A percentile compares a stretch with the other conserved stretches of the same genome.
Evolutionary conservation across 1,284 basidiomycete genomes (phyloP).

Genomic region (Gymnopus androsaceus): DNA sequence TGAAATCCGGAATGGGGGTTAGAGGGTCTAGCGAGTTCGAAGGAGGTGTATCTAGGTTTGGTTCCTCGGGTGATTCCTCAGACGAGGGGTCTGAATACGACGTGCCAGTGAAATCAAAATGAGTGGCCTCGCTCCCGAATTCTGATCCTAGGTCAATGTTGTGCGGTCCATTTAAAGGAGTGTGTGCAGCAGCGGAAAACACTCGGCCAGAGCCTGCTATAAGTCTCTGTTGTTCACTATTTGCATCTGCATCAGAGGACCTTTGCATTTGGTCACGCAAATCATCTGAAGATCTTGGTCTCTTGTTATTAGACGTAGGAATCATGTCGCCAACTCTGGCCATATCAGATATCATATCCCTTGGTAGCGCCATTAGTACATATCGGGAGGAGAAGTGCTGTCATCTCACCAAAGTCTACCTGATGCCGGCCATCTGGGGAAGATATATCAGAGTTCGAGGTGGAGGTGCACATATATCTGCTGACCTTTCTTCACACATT

Average conservation of each 20-base stretch:
- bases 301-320: slow-evolving; percentile 10
- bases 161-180: not conserved
- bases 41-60: not conserved
- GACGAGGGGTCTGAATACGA: not conserved
- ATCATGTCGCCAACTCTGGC: slow-evolving; percentile 21
- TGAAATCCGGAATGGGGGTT: not conserved
- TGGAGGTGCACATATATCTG: not conserved
- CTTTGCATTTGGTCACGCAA: not conserved
- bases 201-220: slow-evolving; percentile 10
- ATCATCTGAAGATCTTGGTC: slow-evolving; percentile 12
- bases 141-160: not conserved
- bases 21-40: not conserved
- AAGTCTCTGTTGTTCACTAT: not conserved
- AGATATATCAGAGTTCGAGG: not conserved
- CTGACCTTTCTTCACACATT: slow-evolving; percentile 44
- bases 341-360: slow-evolving; percentile 38
- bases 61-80: not conserved
- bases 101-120: not conserved
- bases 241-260: not conserved
- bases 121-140: slow-evolving; percentile 1
- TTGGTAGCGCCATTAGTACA: slow-evolving; percentile 14
- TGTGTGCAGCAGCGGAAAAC: not conserved
- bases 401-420: slow-evolving; percentile 45
- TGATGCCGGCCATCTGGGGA: slow-evolving; percentile 40
- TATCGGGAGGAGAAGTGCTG: not conserved